These are phyloP conservation scores for Exserohilum turcica DNA, from an alignment of 2,329 filamentous ascomycete genomes.

Conservation along the genomic window DNA sequence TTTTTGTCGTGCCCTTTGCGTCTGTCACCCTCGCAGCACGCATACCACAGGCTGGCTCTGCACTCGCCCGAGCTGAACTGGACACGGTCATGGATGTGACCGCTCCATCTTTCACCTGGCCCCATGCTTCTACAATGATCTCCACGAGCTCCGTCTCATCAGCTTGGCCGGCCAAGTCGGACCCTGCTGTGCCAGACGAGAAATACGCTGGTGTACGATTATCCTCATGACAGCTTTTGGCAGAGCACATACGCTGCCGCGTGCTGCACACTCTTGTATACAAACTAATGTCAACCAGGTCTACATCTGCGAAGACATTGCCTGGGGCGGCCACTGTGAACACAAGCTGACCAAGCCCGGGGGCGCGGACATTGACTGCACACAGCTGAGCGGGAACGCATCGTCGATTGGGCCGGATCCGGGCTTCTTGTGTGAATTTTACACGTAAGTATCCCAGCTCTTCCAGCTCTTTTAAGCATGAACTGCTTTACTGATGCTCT, in stretches of 20 bases:
- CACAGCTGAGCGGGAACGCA: conserved; percentile 20
- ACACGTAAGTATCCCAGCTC: conserved; percentile 25
- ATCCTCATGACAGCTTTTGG: no score
- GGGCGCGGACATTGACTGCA: conserved; percentile 19
- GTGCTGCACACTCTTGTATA: not conserved
- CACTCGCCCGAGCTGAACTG: not conserved
- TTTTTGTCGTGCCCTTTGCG: conserved; percentile 13
- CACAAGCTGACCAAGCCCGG: conserved; percentile 19
- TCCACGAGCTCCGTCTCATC: no score
- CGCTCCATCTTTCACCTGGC: not conserved
- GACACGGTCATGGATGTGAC: not conserved
- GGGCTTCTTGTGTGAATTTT: conserved; percentile 35
- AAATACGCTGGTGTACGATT: no score
- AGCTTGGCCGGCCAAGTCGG: no score
- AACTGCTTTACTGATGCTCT: no score
- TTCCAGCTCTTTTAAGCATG: not conserved
- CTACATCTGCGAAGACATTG: conserved; percentile 31
- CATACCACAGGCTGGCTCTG: not conserved
- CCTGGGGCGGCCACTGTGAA: conserved; percentile 31
- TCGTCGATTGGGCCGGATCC: conserved; percentile 29
- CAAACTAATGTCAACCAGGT: conserved; percentile 19
- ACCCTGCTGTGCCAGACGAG: no score
- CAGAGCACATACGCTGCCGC: no score
- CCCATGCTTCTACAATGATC: not conserved
- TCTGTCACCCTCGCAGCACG: no score